A percentile compares a stretch with the other conserved stretches of the same genome.
phyloP scores from a whole-genome alignment of 2,329 filamentous ascomycete genomes.

The Lasiodiplodia sp. region DNA sequence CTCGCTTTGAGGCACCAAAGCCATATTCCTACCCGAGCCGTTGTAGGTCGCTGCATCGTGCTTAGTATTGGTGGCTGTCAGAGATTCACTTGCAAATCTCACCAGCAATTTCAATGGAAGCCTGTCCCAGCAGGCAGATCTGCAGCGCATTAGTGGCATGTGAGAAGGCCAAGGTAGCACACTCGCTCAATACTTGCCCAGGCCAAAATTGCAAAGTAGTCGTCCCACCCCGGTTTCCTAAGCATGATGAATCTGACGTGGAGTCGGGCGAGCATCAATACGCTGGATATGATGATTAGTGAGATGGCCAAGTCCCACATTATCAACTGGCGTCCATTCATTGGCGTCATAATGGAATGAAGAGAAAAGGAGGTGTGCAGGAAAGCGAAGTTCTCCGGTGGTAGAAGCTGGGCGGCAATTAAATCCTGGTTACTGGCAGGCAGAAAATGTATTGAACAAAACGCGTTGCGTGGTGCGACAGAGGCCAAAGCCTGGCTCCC shows the following conservation, averaged over 20 bases:
- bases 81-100: background rate
- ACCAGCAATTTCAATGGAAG: constrained; percentile 24
- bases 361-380: background rate
- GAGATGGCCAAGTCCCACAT: constrained; percentile 33
- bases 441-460: background rate
- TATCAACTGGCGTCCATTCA: constrained; percentile 21
- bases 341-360: background rate
- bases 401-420: background rate
- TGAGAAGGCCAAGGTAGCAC: background rate
- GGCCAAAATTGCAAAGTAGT: constrained; percentile 39
- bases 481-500: background rate
- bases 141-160: background rate
- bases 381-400: background rate
- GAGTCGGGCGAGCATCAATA: constrained; percentile 39
- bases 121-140: constrained; percentile 18
- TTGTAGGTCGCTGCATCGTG: constrained; percentile 29
- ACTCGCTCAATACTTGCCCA: constrained; percentile 34
- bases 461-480: background rate
- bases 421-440: too few species aligned
- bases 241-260: constrained; percentile 42
- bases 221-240: constrained; percentile 43
- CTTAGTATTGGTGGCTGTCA: background rate
- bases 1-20: constrained; percentile 30
- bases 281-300: constrained; percentile 42
- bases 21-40: constrained; percentile 37